phyloP scores from a whole-genome alignment of 768 basidiomycete species.

The Phanerochaete carnosa region DNA sequence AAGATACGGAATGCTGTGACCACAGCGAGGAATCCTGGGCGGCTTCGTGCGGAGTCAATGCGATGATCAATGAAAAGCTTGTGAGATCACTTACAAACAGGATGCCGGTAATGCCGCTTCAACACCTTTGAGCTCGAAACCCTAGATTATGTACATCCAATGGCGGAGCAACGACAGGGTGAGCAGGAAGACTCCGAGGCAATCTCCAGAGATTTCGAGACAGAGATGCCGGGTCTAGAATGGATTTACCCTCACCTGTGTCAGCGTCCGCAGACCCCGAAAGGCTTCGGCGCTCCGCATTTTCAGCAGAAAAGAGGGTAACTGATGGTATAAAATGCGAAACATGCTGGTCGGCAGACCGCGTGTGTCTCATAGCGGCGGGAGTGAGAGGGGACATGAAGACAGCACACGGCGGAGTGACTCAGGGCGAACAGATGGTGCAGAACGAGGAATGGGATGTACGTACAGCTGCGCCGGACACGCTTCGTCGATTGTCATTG shows the following conservation, averaged over 20 bases:
- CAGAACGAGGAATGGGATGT: not conserved
- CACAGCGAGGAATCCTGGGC: not conserved
- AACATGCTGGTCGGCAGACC: not conserved
- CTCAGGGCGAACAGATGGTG: not conserved
- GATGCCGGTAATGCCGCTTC: not conserved
- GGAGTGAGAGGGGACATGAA: not conserved
- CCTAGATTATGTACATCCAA: not conserved
- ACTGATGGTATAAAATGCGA: not conserved
- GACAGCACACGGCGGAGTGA: not conserved
- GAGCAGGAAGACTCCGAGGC: not conserved
- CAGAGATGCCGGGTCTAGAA: not conserved
- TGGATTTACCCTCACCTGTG: not conserved
- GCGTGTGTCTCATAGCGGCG: not conserved
- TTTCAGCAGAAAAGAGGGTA: not conserved
- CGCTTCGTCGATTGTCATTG: not conserved
- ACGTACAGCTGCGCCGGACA: not conserved
- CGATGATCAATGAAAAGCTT: not conserved
- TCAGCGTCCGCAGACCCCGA: not conserved
- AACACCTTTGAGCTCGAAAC: not conserved
- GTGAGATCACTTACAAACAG: not conserved
- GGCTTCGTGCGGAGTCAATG: not conserved
- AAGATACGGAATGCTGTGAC: not conserved
- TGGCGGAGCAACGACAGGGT: not conserved
- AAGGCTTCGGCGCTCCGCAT: not conserved
- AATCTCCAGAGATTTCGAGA: not conserved